phyloP scores from a whole-genome alignment of 2,329 filamentous ascomycete species.

The Paraconiothyrium sp. region DNA sequence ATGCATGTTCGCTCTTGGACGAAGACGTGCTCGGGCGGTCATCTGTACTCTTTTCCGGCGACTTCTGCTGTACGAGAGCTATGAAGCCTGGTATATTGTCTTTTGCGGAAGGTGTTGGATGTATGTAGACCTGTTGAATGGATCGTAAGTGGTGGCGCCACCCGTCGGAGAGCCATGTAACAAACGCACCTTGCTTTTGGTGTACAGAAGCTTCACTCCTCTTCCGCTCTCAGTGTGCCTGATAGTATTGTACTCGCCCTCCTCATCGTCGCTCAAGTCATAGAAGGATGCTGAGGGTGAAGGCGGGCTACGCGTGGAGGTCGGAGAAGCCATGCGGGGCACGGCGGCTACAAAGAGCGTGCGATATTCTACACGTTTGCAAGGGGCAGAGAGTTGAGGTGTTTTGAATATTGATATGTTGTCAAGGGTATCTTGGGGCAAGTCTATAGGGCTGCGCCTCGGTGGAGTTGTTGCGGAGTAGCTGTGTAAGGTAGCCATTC shows the following conservation, averaged over 20 bases:
- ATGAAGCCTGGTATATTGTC: slow-evolving; percentile 97
- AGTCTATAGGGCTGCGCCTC: slow-evolving; percentile 5
- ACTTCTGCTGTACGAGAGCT: slow-evolving; percentile 90
- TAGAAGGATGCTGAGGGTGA: slow-evolving; percentile 92
- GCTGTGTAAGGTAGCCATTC: slow-evolving; percentile 4
- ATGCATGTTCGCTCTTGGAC: slow-evolving; percentile 60
- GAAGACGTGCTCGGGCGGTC: slow-evolving; percentile 54
- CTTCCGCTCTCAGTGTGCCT: slow-evolving; percentile 78
- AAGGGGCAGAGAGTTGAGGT: not conserved
- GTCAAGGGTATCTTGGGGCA: not conserved
- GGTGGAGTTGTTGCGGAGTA: slow-evolving; percentile 19
- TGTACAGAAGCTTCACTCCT: slow-evolving; percentile 92
- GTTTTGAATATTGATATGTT: not conserved
- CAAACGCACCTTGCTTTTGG: slow-evolving; percentile 86
- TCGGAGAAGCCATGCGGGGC: slow-evolving; percentile 45
- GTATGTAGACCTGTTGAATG: slow-evolving; percentile 81
- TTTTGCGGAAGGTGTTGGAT: slow-evolving; percentile 90
- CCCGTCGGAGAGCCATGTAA: slow-evolving; percentile 1
- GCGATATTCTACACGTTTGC: not conserved
- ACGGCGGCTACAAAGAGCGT: slow-evolving; percentile 21
- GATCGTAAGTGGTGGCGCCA: slow-evolving; percentile 35
- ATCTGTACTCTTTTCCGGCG: slow-evolving; percentile 36
- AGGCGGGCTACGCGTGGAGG: slow-evolving; percentile 52
- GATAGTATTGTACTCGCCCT: slow-evolving; percentile 94
- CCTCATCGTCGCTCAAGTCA: slow-evolving; percentile 95